Evolutionary conservation across 140 eudicot genomes (phyloP).

Genomic region (Ambrosia hybrid): DNA sequence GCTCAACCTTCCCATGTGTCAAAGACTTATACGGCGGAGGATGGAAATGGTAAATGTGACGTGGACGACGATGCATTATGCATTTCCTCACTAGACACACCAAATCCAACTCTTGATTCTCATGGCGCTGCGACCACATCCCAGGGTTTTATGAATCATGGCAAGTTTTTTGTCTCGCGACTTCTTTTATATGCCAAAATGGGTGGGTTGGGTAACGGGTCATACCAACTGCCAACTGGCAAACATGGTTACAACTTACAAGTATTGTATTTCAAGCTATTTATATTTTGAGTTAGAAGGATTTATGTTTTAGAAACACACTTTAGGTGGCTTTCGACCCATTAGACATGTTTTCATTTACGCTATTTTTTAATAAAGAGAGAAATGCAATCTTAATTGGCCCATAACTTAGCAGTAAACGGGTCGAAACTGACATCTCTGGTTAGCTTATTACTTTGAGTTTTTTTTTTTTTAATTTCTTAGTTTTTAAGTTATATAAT

Average conservation of each 20-base stretch:
- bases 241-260: no score
- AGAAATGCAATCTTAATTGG: no score
- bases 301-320: background rate
- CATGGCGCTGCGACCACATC: constrained; percentile 36
- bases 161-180: constrained; percentile 26
- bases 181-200: background rate
- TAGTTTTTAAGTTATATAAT: background rate
- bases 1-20: constrained; percentile 15
- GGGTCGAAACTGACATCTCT: background rate
- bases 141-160: constrained; percentile 69
- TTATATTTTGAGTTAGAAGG: background rate
- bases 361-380: background rate
- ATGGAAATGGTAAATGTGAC: constrained; percentile 50
- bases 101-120: constrained; percentile 41
- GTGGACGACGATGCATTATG: constrained; percentile 48
- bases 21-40: constrained; percentile 35
- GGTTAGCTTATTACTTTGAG: background rate
- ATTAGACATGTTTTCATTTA: no score
- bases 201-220: background rate
- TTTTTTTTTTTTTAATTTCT: no score
- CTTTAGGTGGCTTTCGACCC: background rate
- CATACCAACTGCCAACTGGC: background rate
- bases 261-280: no score
- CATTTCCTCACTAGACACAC: constrained; percentile 41
- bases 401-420: background rate